Conservation (phyloP, 129 eudicot genomes). For the Helichrysum umbraculigerum region DNA sequence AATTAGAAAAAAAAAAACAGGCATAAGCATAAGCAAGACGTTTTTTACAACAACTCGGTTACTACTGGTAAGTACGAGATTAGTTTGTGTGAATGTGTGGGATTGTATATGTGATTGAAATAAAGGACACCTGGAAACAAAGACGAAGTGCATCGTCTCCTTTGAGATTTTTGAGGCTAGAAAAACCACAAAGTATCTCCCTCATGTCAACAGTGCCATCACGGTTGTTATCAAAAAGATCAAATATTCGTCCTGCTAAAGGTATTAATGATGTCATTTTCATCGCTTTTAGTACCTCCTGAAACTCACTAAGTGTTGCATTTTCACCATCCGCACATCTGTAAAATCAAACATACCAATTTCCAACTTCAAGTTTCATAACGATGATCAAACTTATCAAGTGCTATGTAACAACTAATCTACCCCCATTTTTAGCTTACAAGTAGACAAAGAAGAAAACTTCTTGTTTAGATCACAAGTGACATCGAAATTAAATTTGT, state of each 20-base stretch:
- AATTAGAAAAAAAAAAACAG: not conserved
- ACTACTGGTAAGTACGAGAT: no score
- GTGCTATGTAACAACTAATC: not conserved
- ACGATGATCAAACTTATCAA: not conserved
- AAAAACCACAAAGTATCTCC: constrained; percentile 78
- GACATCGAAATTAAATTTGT: not conserved
- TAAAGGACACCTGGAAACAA: constrained; percentile 62
- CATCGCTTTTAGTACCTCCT: constrained; percentile 70
- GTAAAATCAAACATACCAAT: constrained; percentile 25
- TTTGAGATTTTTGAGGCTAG: constrained; percentile 67
- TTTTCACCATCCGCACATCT: constrained; percentile 85
- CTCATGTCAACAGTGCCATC: constrained; percentile 90
- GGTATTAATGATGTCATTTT: constrained; percentile 70
- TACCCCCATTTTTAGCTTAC: not conserved
- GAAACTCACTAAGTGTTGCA: constrained; percentile 62
- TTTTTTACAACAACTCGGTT: no score
- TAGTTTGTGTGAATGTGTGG: no score
- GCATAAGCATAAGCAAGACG: not conserved
- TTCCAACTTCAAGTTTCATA: not conserved
- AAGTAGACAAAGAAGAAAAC: not conserved
- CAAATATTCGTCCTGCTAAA: constrained; percentile 67
- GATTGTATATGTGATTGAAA: not conserved
- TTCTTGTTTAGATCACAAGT: not conserved
- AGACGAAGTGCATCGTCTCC: constrained; percentile 85
- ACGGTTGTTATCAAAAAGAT: constrained; percentile 69